A percentile compares a stretch with the other conserved stretches of the same genome.
phyloP scores from a whole-genome alignment of 345 rosid genomes.

The Hypericum perforatum region DNA sequence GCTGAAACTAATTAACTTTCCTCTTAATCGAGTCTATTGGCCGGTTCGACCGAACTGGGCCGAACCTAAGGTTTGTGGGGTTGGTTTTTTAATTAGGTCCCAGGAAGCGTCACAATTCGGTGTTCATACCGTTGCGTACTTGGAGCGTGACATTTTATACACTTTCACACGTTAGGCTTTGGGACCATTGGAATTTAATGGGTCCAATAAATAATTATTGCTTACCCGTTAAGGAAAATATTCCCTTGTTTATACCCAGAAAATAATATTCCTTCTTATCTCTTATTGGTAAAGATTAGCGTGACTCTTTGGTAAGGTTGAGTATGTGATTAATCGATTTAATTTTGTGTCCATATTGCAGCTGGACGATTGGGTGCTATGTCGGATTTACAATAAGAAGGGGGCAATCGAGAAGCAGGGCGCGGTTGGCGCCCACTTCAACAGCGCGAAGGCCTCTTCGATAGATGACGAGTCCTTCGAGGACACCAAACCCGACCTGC shows the following conservation, averaged over 20 bases:
- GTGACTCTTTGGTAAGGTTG: not conserved
- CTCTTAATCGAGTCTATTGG: too few relatives aligned
- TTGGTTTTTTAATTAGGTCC: too few relatives aligned
- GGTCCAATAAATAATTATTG: not conserved
- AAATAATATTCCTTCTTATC: not conserved
- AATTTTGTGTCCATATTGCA: conserved; percentile 18
- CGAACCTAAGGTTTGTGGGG: too few relatives aligned
- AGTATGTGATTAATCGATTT: not conserved
- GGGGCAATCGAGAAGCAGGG: conserved; percentile 53
- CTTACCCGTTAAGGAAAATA: conserved; percentile 9
- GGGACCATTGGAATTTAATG: not conserved
- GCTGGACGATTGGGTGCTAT: conserved; percentile 96
- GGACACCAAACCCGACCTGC: conserved; percentile 35
- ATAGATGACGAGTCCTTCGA: conserved; percentile 1
- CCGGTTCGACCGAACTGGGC: too few relatives aligned
- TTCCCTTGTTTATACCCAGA: conserved; percentile 8
- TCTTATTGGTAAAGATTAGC: not conserved
- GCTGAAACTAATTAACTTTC: not conserved
- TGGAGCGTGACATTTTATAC: not conserved
- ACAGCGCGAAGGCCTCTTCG: conserved; percentile 3
- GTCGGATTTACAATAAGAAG: conserved; percentile 93
- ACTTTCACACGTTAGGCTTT: not conserved
- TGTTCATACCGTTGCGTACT: not conserved
- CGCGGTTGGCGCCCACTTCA: not conserved
- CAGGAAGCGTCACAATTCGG: not conserved